These are phyloP conservation scores for Golubevia sp. DNA, from an alignment of 1,284 basidiomycete genomes.

Conservation along the genomic window DNA sequence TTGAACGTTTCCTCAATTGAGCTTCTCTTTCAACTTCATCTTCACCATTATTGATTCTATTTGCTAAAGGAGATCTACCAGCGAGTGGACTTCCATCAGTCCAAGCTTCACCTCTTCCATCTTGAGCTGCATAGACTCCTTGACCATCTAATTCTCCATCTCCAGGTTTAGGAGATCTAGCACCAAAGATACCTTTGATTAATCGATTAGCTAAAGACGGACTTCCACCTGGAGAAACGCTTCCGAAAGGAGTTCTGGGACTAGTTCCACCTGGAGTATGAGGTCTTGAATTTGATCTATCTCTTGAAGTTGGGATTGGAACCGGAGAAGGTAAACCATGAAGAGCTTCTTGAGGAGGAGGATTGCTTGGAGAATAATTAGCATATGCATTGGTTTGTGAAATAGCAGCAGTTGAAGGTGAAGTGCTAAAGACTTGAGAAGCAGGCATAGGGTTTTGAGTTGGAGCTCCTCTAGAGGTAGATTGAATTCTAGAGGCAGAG, in stretches of 20 bases:
- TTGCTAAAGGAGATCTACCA: neutral
- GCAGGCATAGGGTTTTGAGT: conserved; percentile 17
- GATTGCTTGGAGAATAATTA: conserved; percentile 7
- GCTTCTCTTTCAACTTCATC: conserved; percentile 36
- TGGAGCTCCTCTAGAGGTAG: conserved; percentile 17
- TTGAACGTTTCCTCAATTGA: conserved; percentile 30
- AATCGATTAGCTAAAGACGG: conserved; percentile 24
- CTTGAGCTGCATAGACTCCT: neutral
- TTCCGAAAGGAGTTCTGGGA: conserved; percentile 9
- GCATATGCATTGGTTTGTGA: conserved; percentile 20
- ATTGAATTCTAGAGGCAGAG: too few relatives aligned
- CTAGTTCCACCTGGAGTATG: conserved; percentile 4
- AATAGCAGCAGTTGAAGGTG: conserved; percentile 21
- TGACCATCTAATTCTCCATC: neutral
- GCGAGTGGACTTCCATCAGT: neutral
- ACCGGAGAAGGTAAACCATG: too few relatives aligned
- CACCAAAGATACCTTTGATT: conserved; percentile 44
- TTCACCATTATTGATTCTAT: neutral
- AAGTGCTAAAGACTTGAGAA: conserved; percentile 22
- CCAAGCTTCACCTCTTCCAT: neutral
- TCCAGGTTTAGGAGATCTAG: conserved; percentile 16
- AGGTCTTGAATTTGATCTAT: neutral
- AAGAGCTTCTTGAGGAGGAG: too few relatives aligned
- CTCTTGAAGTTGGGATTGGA: neutral
- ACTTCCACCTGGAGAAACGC: conserved; percentile 16